phyloP scores from a whole-genome alignment of 2,329 filamentous ascomycete genomes.

The Bipolaris victoriae region DNA sequence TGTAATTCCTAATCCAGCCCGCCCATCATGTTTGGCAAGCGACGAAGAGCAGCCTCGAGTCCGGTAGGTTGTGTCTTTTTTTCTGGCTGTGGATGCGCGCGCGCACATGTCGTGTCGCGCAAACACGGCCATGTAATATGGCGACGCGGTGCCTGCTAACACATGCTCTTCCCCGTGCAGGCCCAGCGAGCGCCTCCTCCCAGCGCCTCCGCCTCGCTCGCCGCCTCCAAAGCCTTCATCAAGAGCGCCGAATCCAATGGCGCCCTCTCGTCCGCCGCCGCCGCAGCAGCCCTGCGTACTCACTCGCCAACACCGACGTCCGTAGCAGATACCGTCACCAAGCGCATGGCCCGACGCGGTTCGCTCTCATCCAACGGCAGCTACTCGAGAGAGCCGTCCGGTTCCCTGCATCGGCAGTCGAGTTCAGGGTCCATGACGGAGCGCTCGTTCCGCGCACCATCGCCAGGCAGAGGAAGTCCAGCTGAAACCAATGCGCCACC shows the following conservation, averaged over 20 bases:
- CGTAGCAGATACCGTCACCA: slow-evolving; percentile 84
- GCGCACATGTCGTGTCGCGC: slow-evolving; percentile 6
- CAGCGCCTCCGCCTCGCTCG: slow-evolving; percentile 76
- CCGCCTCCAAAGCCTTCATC: slow-evolving; percentile 81
- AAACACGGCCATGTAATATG: neutral
- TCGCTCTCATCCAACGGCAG: slow-evolving; percentile 73
- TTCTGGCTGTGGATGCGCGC: slow-evolving; percentile 6
- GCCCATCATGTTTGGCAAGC: slow-evolving; percentile 43
- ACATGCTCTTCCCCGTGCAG: slow-evolving; percentile 31
- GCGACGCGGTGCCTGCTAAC: slow-evolving; percentile 33
- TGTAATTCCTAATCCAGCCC: slow-evolving; percentile 29
- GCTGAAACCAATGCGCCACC: slow-evolving; percentile 66
- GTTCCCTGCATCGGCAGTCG: slow-evolving; percentile 55
- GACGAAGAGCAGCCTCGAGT: slow-evolving; percentile 41
- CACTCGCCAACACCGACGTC: slow-evolving; percentile 78
- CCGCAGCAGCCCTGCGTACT: slow-evolving; percentile 81
- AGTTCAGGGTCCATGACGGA: slow-evolving; percentile 85
- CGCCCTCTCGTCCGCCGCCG: slow-evolving; percentile 81
- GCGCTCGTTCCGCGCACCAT: slow-evolving; percentile 83
- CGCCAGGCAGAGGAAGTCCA: slow-evolving; percentile 47
- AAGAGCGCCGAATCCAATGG: slow-evolving; percentile 67
- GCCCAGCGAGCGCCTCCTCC: slow-evolving; percentile 52
- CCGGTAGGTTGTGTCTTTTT: slow-evolving; percentile 35
- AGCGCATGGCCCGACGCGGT: slow-evolving; percentile 76
- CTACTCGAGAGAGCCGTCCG: slow-evolving; percentile 47